Evolutionary conservation across 805 yeast genomes (phyloP), one percentile per base, ranked within the genome.

Genomic region (Lipomyces yamadae): DNA sequence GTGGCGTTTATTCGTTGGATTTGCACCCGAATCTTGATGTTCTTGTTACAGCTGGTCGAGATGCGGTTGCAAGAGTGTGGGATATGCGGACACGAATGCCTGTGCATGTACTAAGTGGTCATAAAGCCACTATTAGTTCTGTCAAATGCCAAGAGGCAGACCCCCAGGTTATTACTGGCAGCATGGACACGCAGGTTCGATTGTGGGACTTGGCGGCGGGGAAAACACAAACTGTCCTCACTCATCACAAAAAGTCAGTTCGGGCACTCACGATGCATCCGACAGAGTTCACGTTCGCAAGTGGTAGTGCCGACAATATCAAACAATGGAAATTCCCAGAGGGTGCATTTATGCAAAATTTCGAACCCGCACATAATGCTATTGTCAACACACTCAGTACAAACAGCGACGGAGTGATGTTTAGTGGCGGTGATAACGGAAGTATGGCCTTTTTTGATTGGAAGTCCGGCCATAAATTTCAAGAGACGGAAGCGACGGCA

Each of bases 121-220:
- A 95, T 77, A 84, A 86, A 68, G 84, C 85, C 53, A 88, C 95
- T 15, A 85, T 95, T 4, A 88, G 88, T 63, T 81, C 88, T 60
- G 89, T 95, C 1, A 81, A 80, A 48, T 82, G 92, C 64, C 88
- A 89, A 61, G 81, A 85, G 0, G 85, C 85, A 0, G 96, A 91
- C 67, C 98, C 98, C 0, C 98, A 95, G 76, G 81, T 95, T 1
- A 79, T 94, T 5, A 84, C 96, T 30, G 86, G 92, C 29, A 89
- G 97, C 0, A 87, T 86, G 83, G 99, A 95, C 76, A 82, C 89
- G 0, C 91, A 97, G 0, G 84, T 95, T 2, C 80, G 92, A 67
- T 79, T 93, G n/a, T 95, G 97, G 97, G 98, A 95, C 77, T 75
- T 92, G 35, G 85, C 89, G 2, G 91, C 92, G 29, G 97, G 94